Evolutionary conservation across 257 asterid genomes (phyloP).

Genomic region (Eustoma russellianum): DNA sequence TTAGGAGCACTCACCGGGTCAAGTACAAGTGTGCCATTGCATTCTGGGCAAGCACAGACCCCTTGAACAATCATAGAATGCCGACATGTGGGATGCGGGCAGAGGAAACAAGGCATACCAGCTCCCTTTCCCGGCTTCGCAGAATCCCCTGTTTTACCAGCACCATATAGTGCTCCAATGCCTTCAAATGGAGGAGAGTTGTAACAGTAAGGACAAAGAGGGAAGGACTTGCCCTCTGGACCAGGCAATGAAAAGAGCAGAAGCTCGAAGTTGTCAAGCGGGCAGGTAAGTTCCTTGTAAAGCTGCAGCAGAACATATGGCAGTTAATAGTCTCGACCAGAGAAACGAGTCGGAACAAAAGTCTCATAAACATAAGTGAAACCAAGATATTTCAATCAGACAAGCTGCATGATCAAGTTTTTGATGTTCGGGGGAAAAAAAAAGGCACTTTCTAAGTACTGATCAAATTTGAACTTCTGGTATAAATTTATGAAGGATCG

Average conservation of each 20-base stretch:
- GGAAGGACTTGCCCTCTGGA: slow-evolving; percentile 80
- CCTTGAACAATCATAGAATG: slow-evolving; percentile 85
- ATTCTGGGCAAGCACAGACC: slow-evolving; percentile 92
- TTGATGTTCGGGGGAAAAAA: too few relatives aligned
- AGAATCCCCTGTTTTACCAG: slow-evolving; percentile 34
- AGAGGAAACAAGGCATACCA: slow-evolving; percentile 92
- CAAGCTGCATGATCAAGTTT: not conserved
- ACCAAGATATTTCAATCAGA: not conserved
- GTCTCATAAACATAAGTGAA: not conserved
- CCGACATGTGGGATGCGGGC: slow-evolving; percentile 84
- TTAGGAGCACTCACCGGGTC: slow-evolving; percentile 85
- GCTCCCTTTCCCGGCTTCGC: slow-evolving; percentile 62
- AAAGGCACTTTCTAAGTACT: too few relatives aligned
- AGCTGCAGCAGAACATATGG: slow-evolving; percentile 34
- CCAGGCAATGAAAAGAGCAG: slow-evolving; percentile 65
- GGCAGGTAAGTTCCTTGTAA: slow-evolving; percentile 89
- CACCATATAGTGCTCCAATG: slow-evolving; percentile 47
- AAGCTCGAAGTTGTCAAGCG: slow-evolving; percentile 89
- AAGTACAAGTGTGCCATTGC: slow-evolving; percentile 78
- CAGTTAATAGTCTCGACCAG: not conserved
- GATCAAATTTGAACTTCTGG: too few relatives aligned
- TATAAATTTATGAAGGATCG: too few relatives aligned
- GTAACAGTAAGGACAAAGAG: slow-evolving; percentile 83
- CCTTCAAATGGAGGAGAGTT: slow-evolving; percentile 87
- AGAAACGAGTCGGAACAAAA: not conserved